Evolutionary conservation across 306 rosid species (phyloP), one percentile per base, ranked within the genome.

Genomic region (Delonix regia): DNA sequence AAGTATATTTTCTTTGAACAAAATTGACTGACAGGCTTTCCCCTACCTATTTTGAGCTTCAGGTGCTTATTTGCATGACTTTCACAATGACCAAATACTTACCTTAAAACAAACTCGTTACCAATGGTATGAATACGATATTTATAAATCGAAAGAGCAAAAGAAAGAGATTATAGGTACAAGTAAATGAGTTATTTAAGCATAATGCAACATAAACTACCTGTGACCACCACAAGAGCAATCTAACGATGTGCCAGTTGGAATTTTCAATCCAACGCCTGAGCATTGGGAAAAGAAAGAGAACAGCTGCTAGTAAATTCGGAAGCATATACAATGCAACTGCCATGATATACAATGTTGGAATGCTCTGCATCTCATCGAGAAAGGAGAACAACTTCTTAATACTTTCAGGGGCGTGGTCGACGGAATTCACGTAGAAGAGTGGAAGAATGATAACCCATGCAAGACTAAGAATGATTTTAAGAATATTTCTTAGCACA

Each of bases 181-280:
- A 39, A 57, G 84, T 48, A 66, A 77, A 24, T 4, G 36, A 73
- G 39, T 41, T 21, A 64, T 13, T 65, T 57, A 76, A 68, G 53
- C 70, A 74, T 61, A 76, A 51, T 38, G 56, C 75, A 71, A 27
- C 57, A 73, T 21, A 49, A 65, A 73, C 38, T 78, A 95, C 99
- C 99, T 95, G 99, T 77, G 98, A 89, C 99, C 99, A 95, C 99
- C 99, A 95, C 69, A 93, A 82, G 81, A 95, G 93, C 71, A 95
- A 73, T 83, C 99, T 89, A 56, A 95, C 71, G 33, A 95, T 83
- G 83, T 87, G 97, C 99, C 99, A 95, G 84, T 95, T 88, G 53
- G 99, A 95, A 87, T 91, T 95, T 87, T 95, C 99, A 80, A 95
- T 95, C 97, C 97, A 92, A 78, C 99, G 99, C 45, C 98, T 91